Conservation (phyloP, 257 asterid genomes). For the Solanum okadae region DNA sequence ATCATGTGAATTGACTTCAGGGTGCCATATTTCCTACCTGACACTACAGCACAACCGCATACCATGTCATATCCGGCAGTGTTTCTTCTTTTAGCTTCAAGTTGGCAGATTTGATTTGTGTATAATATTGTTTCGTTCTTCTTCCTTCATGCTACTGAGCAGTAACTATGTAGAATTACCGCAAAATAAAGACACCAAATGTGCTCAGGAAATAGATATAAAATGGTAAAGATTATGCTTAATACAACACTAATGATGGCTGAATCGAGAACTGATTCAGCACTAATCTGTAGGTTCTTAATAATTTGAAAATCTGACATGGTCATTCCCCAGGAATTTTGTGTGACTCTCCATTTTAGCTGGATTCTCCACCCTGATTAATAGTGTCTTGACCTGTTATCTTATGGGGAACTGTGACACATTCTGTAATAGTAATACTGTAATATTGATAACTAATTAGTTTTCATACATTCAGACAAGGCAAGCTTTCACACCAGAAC, state of each 20-base stretch:
- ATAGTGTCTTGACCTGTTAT: not conserved
- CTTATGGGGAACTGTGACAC: not conserved
- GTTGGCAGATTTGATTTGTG: not conserved
- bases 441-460: not conserved
- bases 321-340: not conserved
- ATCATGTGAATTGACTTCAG: not conserved
- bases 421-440: not conserved
- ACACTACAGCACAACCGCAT: not conserved
- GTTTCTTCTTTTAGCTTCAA: not conserved
- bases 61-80: not conserved
- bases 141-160: not conserved
- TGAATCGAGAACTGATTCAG: not conserved
- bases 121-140: not conserved
- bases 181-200: not conserved
- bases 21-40: not conserved
- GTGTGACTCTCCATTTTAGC: not conserved
- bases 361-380: not conserved
- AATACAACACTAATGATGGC: not conserved
- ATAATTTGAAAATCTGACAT: not conserved
- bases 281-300: not conserved
- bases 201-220: not conserved
- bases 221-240: not conserved
- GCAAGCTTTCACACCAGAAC: slow-evolving; percentile 60
- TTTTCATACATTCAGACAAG: slow-evolving; percentile 44
- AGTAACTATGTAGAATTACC: not conserved